These are phyloP conservation scores for Funneliformis mosseae DNA, from an alignment of 192 early-diverging fungal genomes.

Conservation along the genomic window DNA sequence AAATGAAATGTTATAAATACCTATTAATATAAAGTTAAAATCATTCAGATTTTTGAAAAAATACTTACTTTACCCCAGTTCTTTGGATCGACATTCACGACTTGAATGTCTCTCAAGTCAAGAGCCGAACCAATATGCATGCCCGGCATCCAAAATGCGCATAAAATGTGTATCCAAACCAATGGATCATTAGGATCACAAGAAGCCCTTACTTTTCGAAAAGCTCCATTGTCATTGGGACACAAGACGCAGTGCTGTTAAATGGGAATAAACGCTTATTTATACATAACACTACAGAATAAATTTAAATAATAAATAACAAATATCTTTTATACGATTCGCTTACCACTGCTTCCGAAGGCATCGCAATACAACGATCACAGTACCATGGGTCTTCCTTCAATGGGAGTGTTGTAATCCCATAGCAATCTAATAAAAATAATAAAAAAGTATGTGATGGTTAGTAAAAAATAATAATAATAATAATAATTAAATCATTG, in stretches of 20 bases:
- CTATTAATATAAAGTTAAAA: too few species aligned
- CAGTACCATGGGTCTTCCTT: slow-evolving; percentile 50
- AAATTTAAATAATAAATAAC: neutral
- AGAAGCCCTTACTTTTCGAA: slow-evolving; percentile 43
- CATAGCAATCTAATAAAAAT: slow-evolving; percentile 45
- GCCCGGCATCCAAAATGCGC: slow-evolving; percentile 55
- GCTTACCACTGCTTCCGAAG: slow-evolving; percentile 48
- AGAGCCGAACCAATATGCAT: slow-evolving; percentile 44
- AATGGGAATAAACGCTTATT: neutral
- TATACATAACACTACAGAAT: neutral
- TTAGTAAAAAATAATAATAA: neutral
- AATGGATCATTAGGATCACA: slow-evolving; percentile 35
- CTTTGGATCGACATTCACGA: slow-evolving; percentile 47
- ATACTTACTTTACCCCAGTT: slow-evolving; percentile 51
- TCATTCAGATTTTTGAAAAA: neutral
- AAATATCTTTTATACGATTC: neutral
- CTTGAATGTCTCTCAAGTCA: slow-evolving; percentile 42
- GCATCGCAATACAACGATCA: slow-evolving; percentile 45
- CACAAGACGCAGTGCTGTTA: slow-evolving; percentile 48
- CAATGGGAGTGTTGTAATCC: slow-evolving; percentile 42
- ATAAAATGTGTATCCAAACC: slow-evolving; percentile 52
- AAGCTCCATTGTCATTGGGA: slow-evolving; percentile 49
- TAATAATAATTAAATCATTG: slow-evolving; percentile 1
- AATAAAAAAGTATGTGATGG: slow-evolving; percentile 33
- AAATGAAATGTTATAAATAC: neutral